These are phyloP conservation scores for Neonectria sp. DNA, from an alignment of 2,329 filamentous ascomycete genomes.

Conservation along the genomic window DNA sequence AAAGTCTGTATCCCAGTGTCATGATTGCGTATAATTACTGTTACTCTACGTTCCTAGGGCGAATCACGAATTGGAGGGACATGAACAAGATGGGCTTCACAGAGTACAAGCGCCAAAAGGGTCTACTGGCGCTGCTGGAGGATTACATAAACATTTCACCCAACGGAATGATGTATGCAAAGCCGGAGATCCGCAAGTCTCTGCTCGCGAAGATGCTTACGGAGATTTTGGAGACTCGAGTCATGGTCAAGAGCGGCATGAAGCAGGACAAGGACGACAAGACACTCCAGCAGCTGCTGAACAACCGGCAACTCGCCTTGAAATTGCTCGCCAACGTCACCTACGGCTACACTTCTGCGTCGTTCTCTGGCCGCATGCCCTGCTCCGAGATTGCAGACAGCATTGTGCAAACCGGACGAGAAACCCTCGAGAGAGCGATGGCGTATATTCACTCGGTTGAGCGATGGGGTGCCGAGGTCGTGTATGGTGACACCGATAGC, in stretches of 20 bases:
- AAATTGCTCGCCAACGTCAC: constrained; percentile 99
- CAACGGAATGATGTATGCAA: constrained; percentile 97
- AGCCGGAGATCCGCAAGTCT: constrained; percentile 87
- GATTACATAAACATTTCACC: constrained; percentile 93
- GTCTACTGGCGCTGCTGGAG: constrained; percentile 82
- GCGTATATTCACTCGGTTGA: constrained; percentile 90
- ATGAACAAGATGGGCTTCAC: constrained; percentile 95
- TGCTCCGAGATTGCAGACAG: constrained; percentile 98
- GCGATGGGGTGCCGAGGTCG: constrained; percentile 94
- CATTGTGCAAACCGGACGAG: constrained; percentile 95
- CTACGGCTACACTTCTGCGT: constrained; percentile 97
- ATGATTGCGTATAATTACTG: constrained; percentile 99
- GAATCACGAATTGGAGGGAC: constrained; percentile 89
- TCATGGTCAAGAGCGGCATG: constrained; percentile 99
- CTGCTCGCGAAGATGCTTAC: constrained; percentile 96
- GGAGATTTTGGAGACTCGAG: constrained; percentile 94
- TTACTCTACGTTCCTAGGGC: constrained; percentile 95
- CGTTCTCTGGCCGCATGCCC: constrained; percentile 97
- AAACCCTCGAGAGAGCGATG: constrained; percentile 95
- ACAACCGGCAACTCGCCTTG: constrained; percentile 93
- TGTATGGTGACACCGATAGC: constrained; percentile 98
- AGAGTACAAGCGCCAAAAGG: constrained; percentile 84
- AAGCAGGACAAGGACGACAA: constrained; percentile 92
- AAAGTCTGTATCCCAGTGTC: constrained; percentile 95
- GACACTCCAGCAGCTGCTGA: constrained; percentile 86